Evolutionary conservation across 345 rosid genomes (phyloP).

Genomic region (Ceriops decandra): DNA sequence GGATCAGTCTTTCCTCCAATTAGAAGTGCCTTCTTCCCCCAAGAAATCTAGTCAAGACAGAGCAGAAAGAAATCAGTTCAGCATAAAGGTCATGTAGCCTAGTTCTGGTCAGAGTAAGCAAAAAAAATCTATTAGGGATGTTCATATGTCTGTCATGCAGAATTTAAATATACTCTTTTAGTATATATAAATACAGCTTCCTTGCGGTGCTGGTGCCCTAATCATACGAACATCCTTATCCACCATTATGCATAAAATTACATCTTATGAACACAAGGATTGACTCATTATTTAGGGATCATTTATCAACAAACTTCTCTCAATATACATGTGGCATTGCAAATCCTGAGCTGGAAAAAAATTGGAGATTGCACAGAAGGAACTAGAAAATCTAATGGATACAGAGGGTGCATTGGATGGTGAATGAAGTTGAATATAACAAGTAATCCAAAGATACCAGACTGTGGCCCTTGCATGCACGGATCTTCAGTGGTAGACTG

Average conservation of each 20-base stretch:
- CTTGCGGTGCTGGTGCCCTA: no score
- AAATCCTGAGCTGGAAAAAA: conserved; percentile 8
- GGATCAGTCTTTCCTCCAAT: conserved; percentile 97
- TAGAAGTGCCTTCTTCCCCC: conserved; percentile 86
- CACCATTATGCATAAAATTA: no score
- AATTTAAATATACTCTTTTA: no score
- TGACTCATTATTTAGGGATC: no score
- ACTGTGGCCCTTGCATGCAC: conserved; percentile 94
- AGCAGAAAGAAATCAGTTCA: conserved; percentile 14
- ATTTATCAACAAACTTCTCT: neutral
- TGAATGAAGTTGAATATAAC: neutral
- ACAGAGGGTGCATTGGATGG: neutral
- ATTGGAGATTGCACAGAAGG: neutral
- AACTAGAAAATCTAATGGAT: neutral
- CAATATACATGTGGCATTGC: neutral
- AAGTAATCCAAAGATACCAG: conserved; percentile 48
- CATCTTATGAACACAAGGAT: no score
- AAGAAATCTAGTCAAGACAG: conserved; percentile 57
- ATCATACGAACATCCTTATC: no score
- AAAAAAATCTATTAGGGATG: neutral
- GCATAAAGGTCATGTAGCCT: neutral
- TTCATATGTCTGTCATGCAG: no score
- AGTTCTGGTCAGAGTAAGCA: neutral
- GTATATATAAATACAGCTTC: no score
- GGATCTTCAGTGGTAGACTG: conserved; percentile 89